These are phyloP conservation scores for Hymenoscyphus infarciens DNA, from an alignment of 2,329 filamentous ascomycete species.

Conservation along the genomic window DNA sequence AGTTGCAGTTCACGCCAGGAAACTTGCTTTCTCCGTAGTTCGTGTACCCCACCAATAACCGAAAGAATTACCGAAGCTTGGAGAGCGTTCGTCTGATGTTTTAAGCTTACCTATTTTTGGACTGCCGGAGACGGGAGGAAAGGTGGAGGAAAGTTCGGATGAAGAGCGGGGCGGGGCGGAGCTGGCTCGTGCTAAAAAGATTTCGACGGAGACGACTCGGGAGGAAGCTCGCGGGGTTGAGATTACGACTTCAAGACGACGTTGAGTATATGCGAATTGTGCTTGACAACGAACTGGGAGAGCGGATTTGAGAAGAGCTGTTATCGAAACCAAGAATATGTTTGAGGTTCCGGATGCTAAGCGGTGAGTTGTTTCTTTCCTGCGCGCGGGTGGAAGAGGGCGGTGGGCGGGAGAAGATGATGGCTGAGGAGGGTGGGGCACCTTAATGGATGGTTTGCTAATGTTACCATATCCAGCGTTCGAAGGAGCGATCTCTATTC, in stretches of 20 bases:
- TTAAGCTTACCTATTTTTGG: not conserved
- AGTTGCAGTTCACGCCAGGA: too few relatives aligned
- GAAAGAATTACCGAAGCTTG: not conserved
- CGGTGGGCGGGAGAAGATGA: not conserved
- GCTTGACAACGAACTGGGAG: not conserved
- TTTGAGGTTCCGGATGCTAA: slow-evolving; percentile 52
- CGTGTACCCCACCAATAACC: not conserved
- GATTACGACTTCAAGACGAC: not conserved
- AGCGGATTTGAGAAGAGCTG: not conserved
- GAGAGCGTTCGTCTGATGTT: not conserved
- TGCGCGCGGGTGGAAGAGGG: not conserved
- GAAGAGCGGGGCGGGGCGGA: not conserved
- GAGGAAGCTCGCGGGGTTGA: not conserved
- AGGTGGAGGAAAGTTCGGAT: not conserved
- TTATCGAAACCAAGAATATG: slow-evolving; percentile 37
- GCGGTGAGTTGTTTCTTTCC: slow-evolving; percentile 39
- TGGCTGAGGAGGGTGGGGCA: not conserved
- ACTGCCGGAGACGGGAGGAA: too few relatives aligned
- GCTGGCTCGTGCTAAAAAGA: not conserved
- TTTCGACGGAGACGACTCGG: not conserved
- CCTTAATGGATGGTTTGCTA: not conserved
- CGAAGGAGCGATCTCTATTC: slow-evolving; percentile 50
- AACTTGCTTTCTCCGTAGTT: too few relatives aligned
- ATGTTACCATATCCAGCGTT: slow-evolving; percentile 41
- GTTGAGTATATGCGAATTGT: not conserved